Evolutionary conservation across 768 basidiomycete genomes (phyloP), one percentile per base, ranked within the genome.

Genomic region (Phanerochaete carnosa): DNA sequence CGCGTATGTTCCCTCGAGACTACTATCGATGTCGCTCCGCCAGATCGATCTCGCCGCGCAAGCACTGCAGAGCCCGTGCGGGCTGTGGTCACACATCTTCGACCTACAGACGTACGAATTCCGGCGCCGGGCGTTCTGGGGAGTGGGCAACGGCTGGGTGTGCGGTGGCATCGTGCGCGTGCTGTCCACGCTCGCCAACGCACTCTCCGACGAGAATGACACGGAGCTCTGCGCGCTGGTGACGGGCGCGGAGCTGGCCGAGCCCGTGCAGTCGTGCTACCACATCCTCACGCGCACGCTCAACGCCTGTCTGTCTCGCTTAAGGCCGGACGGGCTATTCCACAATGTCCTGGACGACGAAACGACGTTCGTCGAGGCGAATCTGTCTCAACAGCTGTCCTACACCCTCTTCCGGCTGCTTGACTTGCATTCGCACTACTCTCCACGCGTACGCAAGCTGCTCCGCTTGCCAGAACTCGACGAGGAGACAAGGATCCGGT

Each of bases 61-160:
- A 22, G 61, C 46, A 7, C 61, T 68, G 2, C 63, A 68, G 39
- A 19, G 54, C 16, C 54, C 62, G 13, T 46, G 53, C 13, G 65
- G 64, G n/a, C 62, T 56, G 29, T 68, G 66, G 64, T 64, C 60
- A 5, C 67, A 67, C 55, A 66, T 66, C 32, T 68, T 60, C 57
- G 62, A 68, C 47, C 55, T 66, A 32, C 51, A 49, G 23, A 55
- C 23, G 30, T 29, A 51, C 23, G 58, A 62, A 33, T 66, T 62
- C 58, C 58, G 56, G 33, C 61, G 68, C 9, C 53, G 58, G 23
- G 65, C 59, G 11, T 59, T 59, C 25, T 66, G 68, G 68, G 65
- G 68, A n/a, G 69, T 68, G 22, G 69, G 69, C 7, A 68, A 68
- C 47, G 69, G 69, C 16, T 70, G 67, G 69, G 69, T 66, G 15